Conservation (phyloP, 345 rosid genomes). For the Rhodamnia rubescens region DNA sequence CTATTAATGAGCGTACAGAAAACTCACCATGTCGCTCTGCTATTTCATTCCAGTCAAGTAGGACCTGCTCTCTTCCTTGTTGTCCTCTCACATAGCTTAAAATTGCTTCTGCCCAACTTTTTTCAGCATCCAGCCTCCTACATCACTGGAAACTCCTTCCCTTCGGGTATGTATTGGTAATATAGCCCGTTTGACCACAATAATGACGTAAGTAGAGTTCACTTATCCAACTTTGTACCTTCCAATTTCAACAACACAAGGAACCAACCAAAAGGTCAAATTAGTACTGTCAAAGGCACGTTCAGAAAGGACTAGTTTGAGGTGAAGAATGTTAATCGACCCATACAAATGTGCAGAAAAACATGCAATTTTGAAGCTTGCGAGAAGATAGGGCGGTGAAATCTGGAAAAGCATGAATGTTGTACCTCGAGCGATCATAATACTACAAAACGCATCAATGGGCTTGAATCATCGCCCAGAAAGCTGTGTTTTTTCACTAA, state of each 20-base stretch:
- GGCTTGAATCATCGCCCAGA: background rate
- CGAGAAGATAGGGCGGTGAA: background rate
- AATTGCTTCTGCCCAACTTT: slow-evolving; percentile 29
- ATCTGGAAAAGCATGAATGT: background rate
- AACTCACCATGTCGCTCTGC: slow-evolving; percentile 66
- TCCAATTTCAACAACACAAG: background rate
- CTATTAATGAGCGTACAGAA: background rate
- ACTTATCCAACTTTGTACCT: background rate
- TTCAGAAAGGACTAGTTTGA: background rate
- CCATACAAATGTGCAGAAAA: background rate
- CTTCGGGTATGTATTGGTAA: slow-evolving; percentile 65
- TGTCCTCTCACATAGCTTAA: slow-evolving; percentile 11
- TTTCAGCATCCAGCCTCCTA: slow-evolving; percentile 30
- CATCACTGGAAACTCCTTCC: slow-evolving; percentile 78
- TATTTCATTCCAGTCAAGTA: slow-evolving; percentile 85
- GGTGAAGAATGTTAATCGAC: background rate
- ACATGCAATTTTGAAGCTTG: background rate
- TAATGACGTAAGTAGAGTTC: slow-evolving; percentile 11
- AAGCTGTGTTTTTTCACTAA: background rate
- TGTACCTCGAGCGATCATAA: background rate
- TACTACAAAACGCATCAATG: background rate
- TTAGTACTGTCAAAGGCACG: background rate
- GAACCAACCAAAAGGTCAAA: background rate
- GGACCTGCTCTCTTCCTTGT: slow-evolving; percentile 44
- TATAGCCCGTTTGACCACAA: background rate